phyloP scores from a whole-genome alignment of 2,329 filamentous ascomycete species.

The Talaromyces sp. region DNA sequence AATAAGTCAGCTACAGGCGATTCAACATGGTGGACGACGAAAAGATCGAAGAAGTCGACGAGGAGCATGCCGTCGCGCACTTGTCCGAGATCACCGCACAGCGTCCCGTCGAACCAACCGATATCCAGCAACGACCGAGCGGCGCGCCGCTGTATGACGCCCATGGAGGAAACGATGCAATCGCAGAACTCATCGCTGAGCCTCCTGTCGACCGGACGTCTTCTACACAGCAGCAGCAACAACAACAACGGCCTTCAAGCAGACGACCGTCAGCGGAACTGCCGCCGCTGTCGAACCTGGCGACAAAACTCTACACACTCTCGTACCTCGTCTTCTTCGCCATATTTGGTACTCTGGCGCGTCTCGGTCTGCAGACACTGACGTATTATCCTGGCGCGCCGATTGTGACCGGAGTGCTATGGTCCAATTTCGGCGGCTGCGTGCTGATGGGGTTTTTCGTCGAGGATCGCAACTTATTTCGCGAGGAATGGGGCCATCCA shows the following conservation, averaged over 20 bases:
- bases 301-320: slow-evolving; percentile 64
- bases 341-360: slow-evolving; percentile 75
- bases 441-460: slow-evolving; percentile 79
- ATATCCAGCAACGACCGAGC: not conserved
- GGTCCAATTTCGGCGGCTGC: slow-evolving; percentile 83
- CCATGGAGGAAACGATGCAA: not conserved
- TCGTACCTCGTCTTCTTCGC: slow-evolving; percentile 84
- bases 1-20: not conserved
- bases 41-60: not conserved
- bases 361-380: slow-evolving; percentile 73
- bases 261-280: slow-evolving; percentile 9
- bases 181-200: slow-evolving; percentile 10
- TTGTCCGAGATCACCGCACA: slow-evolving; percentile 5
- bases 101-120: slow-evolving; percentile 1
- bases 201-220: slow-evolving; percentile 3
- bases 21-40: not conserved
- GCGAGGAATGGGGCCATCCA: slow-evolving; percentile 55
- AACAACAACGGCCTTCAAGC: not conserved
- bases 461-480: slow-evolving; percentile 74
- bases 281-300: slow-evolving; percentile 43
- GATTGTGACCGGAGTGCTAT: slow-evolving; percentile 68
- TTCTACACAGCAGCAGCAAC: slow-evolving; percentile 34
- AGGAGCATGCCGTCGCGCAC: slow-evolving; percentile 3
- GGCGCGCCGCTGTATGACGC: not conserved
- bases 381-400: slow-evolving; percentile 76